Percentiles rank a stretch among this genome's conserved stretches.
Evolutionary conservation across 176 grass and related monocot species (phyloP).

Genomic region (Hyparrhenia diplandra): DNA sequence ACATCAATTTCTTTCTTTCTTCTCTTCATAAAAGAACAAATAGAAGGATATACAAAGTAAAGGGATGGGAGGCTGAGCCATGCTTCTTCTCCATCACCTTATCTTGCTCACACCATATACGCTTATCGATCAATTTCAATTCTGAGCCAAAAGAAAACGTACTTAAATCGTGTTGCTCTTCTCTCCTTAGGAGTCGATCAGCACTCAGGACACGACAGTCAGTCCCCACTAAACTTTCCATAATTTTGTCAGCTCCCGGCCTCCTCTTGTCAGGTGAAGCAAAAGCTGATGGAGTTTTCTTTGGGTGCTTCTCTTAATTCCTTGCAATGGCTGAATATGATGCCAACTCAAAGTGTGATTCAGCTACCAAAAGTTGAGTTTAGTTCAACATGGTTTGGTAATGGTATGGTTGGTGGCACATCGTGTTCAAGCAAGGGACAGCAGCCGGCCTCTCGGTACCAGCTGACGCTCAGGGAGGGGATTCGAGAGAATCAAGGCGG

Average conservation of each 20-base stretch:
- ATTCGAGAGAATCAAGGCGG: not conserved
- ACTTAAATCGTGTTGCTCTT: not conserved
- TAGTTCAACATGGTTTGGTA: not conserved
- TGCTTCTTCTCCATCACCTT: not conserved
- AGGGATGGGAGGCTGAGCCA: not conserved
- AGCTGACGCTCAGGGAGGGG: not conserved
- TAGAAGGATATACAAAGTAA: not conserved
- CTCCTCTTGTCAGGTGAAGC: not conserved
- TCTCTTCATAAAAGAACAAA: not conserved
- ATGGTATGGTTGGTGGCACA: conserved; percentile 27
- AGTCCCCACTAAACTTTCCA: not conserved
- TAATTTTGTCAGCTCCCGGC: not conserved
- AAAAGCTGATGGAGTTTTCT: not conserved
- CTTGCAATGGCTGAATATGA: not conserved
- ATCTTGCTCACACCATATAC: not conserved
- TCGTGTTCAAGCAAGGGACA: not conserved
- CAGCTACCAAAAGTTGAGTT: not conserved
- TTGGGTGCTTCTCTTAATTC: not conserved
- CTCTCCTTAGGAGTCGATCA: not conserved
- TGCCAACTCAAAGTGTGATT: not conserved
- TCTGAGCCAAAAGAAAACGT: not conserved
- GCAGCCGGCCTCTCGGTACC: not conserved
- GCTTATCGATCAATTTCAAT: not conserved
- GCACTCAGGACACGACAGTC: not conserved
- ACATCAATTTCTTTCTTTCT: not conserved